Evolutionary conservation across 345 rosid species (phyloP), one percentile per base, ranked within the genome.

Genomic region (Hibiscus trionum): DNA sequence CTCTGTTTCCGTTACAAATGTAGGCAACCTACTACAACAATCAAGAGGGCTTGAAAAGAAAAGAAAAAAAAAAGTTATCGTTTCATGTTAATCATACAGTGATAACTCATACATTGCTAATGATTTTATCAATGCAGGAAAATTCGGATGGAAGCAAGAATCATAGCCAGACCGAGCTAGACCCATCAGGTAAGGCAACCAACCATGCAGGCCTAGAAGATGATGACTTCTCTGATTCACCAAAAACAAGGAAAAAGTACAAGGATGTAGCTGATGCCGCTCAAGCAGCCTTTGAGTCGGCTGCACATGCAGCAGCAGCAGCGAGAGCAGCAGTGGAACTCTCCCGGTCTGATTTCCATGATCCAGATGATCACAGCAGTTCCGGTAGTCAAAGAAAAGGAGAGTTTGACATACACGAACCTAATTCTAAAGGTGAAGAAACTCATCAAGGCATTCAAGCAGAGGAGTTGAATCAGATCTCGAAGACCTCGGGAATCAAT

Each of bases 251-350:
- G 73, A 80, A 79, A 60, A 86, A 84, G 84, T 95, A 89, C 83
- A 89, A 56, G 82, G 93, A 90, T 77, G 97, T 92, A 6, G 91
- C 97, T 76, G 97, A 86, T 82, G 99, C 99, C 26, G 99, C 99
- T 69, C 93, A 89, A 80, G 97, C 90, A 47, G 99, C 99, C 11
- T 91, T 88, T 49, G 85, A 86, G 84, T 86, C 97, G 0, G 97
- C 97, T 17, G 93, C 88, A 63, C 72, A 84, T 64, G 99, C 99
- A 0, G 99, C 99, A 47, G 89, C 55, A 11, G 99, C 97, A 9
- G 99, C 99, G 68, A 86, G 88, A 81, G 99, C 91, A 0, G 99
- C 97, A 2, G 91, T 95, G 46, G 97, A 88, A 73, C 99, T 95
- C 76, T 90, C 96, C n/a, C 89, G 90, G 72, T 77, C 85, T 59